Evolutionary conservation across 73 alveolate genomes (phyloP).

Genomic region (Paramecium biaurelia): DNA sequence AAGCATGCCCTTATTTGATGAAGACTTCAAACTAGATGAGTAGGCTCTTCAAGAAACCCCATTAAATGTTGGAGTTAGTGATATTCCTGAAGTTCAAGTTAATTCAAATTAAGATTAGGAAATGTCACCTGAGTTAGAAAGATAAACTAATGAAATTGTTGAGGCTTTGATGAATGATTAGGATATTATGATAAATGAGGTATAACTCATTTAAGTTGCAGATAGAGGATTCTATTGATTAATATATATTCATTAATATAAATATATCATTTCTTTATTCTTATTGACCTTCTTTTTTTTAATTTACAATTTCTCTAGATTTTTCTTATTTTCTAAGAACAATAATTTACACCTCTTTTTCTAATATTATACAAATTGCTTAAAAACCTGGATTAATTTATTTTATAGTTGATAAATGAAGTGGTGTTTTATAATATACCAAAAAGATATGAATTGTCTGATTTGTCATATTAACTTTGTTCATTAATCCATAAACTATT

Average conservation of each 20-base stretch:
- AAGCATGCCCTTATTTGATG: constrained; percentile 25
- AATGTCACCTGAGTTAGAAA: neutral
- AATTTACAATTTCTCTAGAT: no score
- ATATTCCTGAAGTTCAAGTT: neutral
- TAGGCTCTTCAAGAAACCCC: neutral
- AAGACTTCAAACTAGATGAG: neutral
- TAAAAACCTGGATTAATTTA: no score
- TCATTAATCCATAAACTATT: neutral
- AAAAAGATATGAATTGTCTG: no score
- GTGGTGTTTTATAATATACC: no score
- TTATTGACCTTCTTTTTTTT: no score
- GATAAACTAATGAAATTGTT: neutral
- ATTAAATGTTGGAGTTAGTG: neutral
- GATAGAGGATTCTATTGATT: constrained; percentile 26
- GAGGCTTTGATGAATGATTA: neutral
- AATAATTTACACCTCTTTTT: no score
- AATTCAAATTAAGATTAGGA: neutral
- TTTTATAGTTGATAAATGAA: no score
- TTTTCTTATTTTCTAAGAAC: no score
- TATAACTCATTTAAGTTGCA: neutral
- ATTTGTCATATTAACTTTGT: neutral
- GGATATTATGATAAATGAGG: neutral
- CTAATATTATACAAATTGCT: no score
- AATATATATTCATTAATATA: neutral
- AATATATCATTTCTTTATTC: neutral